Evolutionary conservation across 2,329 filamentous ascomycete genomes (phyloP).

Genomic region (Neoascochyta sp.): DNA sequence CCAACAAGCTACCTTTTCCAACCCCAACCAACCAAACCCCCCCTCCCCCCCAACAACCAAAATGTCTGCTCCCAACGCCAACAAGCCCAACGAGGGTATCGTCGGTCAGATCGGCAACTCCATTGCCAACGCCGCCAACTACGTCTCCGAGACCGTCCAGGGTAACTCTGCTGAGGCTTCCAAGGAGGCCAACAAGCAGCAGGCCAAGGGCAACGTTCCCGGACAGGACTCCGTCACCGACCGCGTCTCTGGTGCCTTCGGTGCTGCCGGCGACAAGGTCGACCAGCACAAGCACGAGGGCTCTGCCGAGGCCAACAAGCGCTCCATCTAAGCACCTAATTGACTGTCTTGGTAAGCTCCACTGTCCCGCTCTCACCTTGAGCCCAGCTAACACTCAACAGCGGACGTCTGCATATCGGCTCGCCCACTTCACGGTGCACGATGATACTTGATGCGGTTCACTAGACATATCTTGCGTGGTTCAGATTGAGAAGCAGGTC

Average conservation of each 20-base stretch:
- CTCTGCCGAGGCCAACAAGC: conserved; percentile 50
- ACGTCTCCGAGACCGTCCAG: conserved; percentile 63
- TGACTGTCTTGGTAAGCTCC: conserved; percentile 6
- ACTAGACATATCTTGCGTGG: conserved; percentile 5
- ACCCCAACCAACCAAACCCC: conserved; percentile 10
- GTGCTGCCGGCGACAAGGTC: conserved; percentile 52
- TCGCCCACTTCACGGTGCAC: conserved; percentile 2
- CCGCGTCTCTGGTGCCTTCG: conserved; percentile 53
- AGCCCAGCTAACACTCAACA: neutral
- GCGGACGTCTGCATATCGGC: conserved; percentile 7
- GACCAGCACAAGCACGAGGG: conserved; percentile 52
- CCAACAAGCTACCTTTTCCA: conserved; percentile 7
- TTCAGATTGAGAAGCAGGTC: conserved; percentile 8
- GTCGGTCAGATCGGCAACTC: conserved; percentile 42
- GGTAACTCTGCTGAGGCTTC: conserved; percentile 53
- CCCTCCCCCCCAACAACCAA: conserved; percentile 20
- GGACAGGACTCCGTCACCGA: conserved; percentile 38
- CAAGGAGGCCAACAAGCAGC: conserved; percentile 67
- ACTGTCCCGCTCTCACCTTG: too few species aligned
- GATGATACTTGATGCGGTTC: conserved; percentile 7
- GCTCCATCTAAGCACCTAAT: conserved; percentile 23
- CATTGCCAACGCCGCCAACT: conserved; percentile 60
- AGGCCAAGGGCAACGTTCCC: conserved; percentile 57
- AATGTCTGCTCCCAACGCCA: conserved; percentile 45
- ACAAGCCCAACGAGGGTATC: conserved; percentile 45